Evolutionary conservation across 768 basidiomycete species (phyloP).

Genomic region (Lyophyllum atratum): DNA sequence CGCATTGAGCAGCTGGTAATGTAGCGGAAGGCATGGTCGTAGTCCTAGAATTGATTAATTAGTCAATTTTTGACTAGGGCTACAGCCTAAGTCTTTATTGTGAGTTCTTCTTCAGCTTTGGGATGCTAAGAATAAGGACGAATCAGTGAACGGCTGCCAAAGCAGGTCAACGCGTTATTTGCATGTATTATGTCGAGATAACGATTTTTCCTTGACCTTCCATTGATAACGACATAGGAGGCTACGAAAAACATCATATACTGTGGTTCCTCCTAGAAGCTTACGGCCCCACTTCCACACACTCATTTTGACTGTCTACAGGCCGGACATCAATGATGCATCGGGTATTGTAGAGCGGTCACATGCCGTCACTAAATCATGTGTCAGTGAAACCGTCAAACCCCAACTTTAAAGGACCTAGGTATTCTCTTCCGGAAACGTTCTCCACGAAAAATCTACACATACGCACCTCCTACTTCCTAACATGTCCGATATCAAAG

Average conservation of each 20-base stretch:
- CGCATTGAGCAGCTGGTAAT: too few species aligned
- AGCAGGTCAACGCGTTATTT: too few species aligned
- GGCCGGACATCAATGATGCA: background rate
- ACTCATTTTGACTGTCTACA: background rate
- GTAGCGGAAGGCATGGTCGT: too few species aligned
- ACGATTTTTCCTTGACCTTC: too few species aligned
- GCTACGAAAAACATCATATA: background rate
- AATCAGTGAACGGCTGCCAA: too few species aligned
- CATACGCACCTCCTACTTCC: slow-evolving; percentile 15
- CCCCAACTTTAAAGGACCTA: slow-evolving; percentile 15
- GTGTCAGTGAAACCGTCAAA: background rate
- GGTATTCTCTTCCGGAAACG: background rate
- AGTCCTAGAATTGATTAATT: too few species aligned
- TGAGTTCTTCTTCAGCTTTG: too few species aligned
- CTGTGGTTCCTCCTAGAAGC: background rate
- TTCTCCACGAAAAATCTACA: background rate
- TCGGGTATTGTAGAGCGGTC: background rate
- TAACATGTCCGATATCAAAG: slow-evolving; percentile 70
- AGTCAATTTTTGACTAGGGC: too few species aligned
- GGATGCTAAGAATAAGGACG: too few species aligned
- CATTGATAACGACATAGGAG: too few species aligned
- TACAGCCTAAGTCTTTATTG: too few species aligned
- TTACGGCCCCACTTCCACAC: background rate
- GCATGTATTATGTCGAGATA: too few species aligned
- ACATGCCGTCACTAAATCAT: background rate